These are phyloP conservation scores for Persicaria maculosa DNA, from an alignment of 148 eudicot genomes.

Conservation along the genomic window DNA sequence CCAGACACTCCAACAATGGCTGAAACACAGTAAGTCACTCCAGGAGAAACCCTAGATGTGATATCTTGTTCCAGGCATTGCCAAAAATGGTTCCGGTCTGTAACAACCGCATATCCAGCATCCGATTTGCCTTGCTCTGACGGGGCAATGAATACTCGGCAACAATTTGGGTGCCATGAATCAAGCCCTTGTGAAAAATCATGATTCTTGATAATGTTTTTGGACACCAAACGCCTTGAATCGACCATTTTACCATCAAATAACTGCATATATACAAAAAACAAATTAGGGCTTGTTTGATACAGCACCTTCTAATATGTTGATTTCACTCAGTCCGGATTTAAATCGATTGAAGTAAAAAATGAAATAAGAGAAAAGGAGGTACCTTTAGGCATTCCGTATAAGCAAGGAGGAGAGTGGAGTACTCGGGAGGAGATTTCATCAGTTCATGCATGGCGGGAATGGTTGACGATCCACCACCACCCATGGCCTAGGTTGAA, in stretches of 20 bases:
- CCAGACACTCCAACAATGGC: conserved; percentile 62
- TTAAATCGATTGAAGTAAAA: background rate
- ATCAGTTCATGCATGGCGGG: background rate
- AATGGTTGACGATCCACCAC: background rate
- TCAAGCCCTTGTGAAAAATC: conserved; percentile 65
- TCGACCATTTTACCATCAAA: conserved; percentile 20
- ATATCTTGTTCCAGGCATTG: conserved; percentile 85
- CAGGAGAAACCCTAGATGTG: conserved; percentile 43
- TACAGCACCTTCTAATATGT: too few species aligned
- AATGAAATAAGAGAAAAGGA: background rate
- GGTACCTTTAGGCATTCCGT: background rate
- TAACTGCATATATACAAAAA: conserved; percentile 21
- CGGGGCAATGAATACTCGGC: conserved; percentile 40
- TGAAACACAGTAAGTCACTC: conserved; percentile 44
- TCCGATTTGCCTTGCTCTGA: conserved; percentile 25
- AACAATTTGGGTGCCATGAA: conserved; percentile 66
- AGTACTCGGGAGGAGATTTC: background rate
- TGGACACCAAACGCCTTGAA: conserved; percentile 17
- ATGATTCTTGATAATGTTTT: conserved; percentile 59
- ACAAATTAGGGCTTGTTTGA: too few species aligned
- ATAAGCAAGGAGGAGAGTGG: background rate
- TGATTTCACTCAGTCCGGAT: background rate
- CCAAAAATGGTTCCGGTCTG: conserved; percentile 60
- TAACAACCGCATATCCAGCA: conserved; percentile 44
- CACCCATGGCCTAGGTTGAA: background rate